These are phyloP conservation scores for Apiotrichum sp. DNA, from an alignment of 1,284 basidiomycete species.

Conservation along the genomic window DNA sequence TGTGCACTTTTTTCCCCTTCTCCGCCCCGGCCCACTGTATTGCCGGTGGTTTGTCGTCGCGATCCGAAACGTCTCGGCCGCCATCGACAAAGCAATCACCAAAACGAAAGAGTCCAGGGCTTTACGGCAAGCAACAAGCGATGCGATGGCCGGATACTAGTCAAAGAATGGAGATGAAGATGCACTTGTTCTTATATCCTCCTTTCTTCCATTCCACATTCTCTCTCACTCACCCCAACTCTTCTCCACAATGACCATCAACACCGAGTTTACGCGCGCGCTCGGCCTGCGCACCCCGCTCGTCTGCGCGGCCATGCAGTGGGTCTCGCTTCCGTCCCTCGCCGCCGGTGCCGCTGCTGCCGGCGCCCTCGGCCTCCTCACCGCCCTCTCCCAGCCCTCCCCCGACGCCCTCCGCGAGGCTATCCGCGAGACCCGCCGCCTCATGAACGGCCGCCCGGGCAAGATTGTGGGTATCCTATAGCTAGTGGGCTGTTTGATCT, in stretches of 20 bases:
- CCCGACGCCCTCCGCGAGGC: conserved; percentile 76
- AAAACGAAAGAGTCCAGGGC: no score
- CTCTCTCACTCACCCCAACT: background rate
- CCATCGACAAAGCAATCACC: no score
- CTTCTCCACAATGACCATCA: conserved; percentile 39
- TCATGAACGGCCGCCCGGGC: conserved; percentile 56
- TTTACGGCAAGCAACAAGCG: no score
- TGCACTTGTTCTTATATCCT: background rate
- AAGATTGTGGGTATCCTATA: conserved; percentile 53
- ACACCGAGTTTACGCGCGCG: conserved; percentile 48
- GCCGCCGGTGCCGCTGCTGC: conserved; percentile 73
- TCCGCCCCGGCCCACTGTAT: no score
- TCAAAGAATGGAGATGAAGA: no score
- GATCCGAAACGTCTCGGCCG: no score
- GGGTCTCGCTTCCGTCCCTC: conserved; percentile 37
- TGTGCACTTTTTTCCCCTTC: no score
- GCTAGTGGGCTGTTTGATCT: background rate
- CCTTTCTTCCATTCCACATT: background rate
- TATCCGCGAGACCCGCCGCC: conserved; percentile 66
- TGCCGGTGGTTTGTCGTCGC: no score
- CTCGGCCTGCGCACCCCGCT: conserved; percentile 33
- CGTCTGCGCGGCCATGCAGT: conserved; percentile 20
- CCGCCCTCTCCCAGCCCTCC: conserved; percentile 75
- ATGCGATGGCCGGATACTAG: no score
- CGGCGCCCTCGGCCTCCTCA: conserved; percentile 81